phyloP scores from a whole-genome alignment of 805 yeast genomes.

The Candida odintsovae region DNA sequence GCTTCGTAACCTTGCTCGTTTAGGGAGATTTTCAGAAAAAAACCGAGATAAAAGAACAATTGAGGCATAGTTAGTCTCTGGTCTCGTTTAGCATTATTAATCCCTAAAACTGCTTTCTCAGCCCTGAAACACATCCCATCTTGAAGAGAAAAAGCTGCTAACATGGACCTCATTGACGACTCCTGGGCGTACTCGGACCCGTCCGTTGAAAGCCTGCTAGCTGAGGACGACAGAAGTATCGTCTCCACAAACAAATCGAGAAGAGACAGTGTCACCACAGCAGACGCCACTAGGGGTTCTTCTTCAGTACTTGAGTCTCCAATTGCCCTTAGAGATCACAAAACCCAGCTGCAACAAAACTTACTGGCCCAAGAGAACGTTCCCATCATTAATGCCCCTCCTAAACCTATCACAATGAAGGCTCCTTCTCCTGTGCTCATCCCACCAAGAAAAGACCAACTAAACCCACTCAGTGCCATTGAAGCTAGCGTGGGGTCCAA shows the following conservation, averaged over 20 bases:
- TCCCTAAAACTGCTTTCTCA: not conserved
- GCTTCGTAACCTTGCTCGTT: not conserved
- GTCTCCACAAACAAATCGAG: not conserved
- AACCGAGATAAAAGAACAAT: not conserved
- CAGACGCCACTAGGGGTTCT: not conserved
- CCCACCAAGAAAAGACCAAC: slow-evolving; percentile 1
- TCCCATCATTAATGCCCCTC: slow-evolving; percentile 5
- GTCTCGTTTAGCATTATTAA: not conserved
- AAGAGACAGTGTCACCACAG: not conserved
- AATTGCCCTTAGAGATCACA: not conserved
- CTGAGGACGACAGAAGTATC: not conserved
- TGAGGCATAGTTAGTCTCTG: too few species aligned
- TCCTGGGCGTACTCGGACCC: slow-evolving; percentile 8
- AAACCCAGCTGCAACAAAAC: not conserved
- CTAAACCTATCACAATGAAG: slow-evolving; percentile 4
- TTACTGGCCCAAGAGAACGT: not conserved
- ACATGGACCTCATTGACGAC: slow-evolving; percentile 1
- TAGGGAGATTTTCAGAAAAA: not conserved
- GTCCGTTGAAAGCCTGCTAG: slow-evolving; percentile 2
- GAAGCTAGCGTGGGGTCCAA: slow-evolving; percentile 1
- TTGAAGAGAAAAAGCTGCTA: not conserved
- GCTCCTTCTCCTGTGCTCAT: slow-evolving; percentile 3
- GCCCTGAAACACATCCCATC: not conserved
- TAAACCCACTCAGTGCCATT: not conserved
- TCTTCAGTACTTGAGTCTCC: not conserved